Conservation (phyloP, 805 yeast species). For the Starmerella powellii region DNA sequence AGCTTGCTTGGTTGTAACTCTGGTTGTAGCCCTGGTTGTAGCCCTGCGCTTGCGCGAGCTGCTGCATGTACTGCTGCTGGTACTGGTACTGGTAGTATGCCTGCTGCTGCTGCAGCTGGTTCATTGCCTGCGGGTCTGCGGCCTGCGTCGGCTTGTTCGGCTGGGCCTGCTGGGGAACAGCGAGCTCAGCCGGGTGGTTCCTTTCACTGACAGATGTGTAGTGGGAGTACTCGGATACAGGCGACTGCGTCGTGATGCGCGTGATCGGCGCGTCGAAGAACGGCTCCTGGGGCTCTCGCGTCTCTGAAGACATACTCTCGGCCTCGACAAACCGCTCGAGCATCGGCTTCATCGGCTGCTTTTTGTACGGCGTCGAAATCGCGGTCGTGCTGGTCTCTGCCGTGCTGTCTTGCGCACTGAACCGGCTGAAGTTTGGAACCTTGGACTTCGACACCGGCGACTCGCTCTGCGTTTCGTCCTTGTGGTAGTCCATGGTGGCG, state of each 20-base stretch:
- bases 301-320: background rate
- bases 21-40: background rate
- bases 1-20: background rate
- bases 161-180: background rate
- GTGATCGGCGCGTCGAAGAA: constrained; percentile 7
- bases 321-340: constrained; percentile 8
- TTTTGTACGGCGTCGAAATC: background rate
- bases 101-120: constrained; percentile 4
- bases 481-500: constrained; percentile 7
- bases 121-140: background rate
- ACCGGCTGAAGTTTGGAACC: constrained; percentile 19
- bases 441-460: constrained; percentile 3
- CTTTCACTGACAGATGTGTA: constrained; percentile 20
- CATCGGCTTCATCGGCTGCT: constrained; percentile 4
- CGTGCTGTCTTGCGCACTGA: constrained; percentile 6
- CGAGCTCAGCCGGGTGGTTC: background rate
- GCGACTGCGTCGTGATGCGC: constrained; percentile 5
- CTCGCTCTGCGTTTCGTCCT: constrained; percentile 8
- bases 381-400: background rate
- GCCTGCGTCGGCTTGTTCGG: background rate
- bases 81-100: background rate
- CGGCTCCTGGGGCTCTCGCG: constrained; percentile 1
- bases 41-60: background rate
- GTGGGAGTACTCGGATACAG: constrained; percentile 15
- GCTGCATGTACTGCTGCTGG: background rate